A percentile compares a stretch with the other conserved stretches of the same genome.
Evolutionary conservation across 2,329 filamentous ascomycete genomes (phyloP).

Genomic region (Phyllosticta capitalensis): DNA sequence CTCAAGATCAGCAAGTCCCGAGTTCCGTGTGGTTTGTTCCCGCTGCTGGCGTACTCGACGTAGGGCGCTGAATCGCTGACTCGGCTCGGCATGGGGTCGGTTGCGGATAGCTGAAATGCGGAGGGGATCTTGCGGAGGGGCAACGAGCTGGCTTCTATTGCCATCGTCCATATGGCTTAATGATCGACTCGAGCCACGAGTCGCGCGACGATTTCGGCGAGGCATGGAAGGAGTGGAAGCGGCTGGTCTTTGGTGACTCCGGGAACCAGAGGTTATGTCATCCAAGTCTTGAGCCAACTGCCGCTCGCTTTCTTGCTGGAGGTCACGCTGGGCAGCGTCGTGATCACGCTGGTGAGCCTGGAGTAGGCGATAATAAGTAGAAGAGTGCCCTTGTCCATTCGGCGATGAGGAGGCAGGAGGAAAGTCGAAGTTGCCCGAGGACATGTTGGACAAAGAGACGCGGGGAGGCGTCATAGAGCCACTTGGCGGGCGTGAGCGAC

Average conservation of each 20-base stretch:
- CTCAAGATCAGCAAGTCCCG: constrained; percentile 10
- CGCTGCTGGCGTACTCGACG: constrained; percentile 23
- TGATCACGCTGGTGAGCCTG: constrained; percentile 27
- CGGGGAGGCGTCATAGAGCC: constrained; percentile 3
- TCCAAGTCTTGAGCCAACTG: constrained; percentile 10
- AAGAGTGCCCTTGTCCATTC: constrained; percentile 7
- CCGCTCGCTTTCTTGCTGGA: constrained; percentile 16
- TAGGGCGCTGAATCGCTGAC: constrained; percentile 24
- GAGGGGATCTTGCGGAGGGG: neutral
- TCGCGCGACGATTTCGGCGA: constrained; percentile 5
- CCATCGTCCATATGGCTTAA: neutral
- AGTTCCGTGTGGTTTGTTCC: constrained; percentile 13
- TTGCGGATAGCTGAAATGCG: constrained; percentile 8
- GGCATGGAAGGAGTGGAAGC: constrained; percentile 3
- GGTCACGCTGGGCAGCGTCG: constrained; percentile 22
- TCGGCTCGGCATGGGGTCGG: constrained; percentile 24
- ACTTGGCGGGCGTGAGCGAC: neutral
- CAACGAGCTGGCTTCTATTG: neutral
- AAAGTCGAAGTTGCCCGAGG: constrained; percentile 31
- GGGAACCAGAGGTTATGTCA: constrained; percentile 1
- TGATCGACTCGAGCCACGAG: neutral
- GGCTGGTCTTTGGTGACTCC: constrained; percentile 2
- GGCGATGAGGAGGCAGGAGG: constrained; percentile 28
- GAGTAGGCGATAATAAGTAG: constrained; percentile 19
- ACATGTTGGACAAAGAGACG: constrained; percentile 20